Base-by-base conservation (phyloP, 2,329 filamentous ascomycete genomes). In the Mollisiaceae sp. region DNA sequence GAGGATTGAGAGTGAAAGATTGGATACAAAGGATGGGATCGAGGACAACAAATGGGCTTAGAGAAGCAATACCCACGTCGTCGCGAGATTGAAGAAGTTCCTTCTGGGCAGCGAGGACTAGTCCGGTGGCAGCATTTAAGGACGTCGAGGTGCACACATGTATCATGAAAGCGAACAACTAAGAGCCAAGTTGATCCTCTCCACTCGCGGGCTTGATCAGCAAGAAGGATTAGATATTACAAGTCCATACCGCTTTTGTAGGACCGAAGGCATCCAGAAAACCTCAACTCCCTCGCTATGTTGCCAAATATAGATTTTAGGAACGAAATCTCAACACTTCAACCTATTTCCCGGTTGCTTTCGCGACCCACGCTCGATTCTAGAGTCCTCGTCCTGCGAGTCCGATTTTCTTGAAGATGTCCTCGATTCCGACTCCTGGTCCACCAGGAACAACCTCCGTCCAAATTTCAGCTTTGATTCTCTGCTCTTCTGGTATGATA, bases 391-490 rank as follows among this genome's bases (percentile, higher is more conserved):
- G 55, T 60, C 43, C 58, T 39, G 62, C 38, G 41, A 76, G 65
- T 22, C 83, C 82, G 50, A 85, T 78, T 69, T 79, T 81, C 62
- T 79, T 82, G 64, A 94, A 77, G 24, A 92, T 90, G 69, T 91
- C 88, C 27, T 89, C 85, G 1, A 90, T 81, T 8, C 85, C 86
- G 72, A 85, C 80, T 1, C 85, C 85, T 5, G 85, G 85, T 59
- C 85, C 85, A 9, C 90, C 90, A 11, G 85, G 85, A 12, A 94
- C 86, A 12, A 88, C 82, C 38, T 86, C 84, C 59, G 82, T 85
- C 93, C 93, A 97, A 0, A 90, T 80, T 1, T 85, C 81, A 1
- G 89, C 86, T 0, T 79, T 71, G 14, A 94, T 79, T 27, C 84
- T 84, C 62, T 89, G 80, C 0, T 82, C 81, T 60, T 87, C 83